These are phyloP conservation scores for Pseudonitzschia delicatissima DNA, from an alignment of 108 stramenopile genomes.

Conservation along the genomic window DNA sequence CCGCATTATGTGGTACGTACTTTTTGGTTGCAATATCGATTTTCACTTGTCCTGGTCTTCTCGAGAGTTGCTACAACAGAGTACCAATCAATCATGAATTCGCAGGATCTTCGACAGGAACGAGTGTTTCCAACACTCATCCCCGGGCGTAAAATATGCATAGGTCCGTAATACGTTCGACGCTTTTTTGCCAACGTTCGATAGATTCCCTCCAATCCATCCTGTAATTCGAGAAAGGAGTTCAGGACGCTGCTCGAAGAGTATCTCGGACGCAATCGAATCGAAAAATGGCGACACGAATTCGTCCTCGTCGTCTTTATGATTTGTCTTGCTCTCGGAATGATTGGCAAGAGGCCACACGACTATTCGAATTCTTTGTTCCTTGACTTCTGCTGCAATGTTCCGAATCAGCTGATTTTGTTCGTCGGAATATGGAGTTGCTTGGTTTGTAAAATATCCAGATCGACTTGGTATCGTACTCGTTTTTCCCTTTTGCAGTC, in stretches of 20 bases:
- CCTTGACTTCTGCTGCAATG: constrained; percentile 48
- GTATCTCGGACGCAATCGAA: constrained; percentile 21
- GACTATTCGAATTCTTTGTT: constrained; percentile 49
- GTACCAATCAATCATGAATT: constrained; percentile 75
- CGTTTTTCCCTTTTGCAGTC: constrained; percentile 26
- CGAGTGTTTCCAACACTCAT: not conserved
- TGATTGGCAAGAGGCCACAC: constrained; percentile 45
- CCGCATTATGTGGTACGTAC: constrained; percentile 24
- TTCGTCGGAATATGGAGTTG: constrained; percentile 42
- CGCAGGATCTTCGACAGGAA: constrained; percentile 23
- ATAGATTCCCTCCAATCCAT: too few relatives aligned
- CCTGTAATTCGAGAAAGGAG: too few relatives aligned
- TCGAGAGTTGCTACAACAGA: constrained; percentile 46
- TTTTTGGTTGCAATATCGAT: constrained; percentile 59
- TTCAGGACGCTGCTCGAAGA: not conserved
- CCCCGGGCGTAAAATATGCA: constrained; percentile 22
- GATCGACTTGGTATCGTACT: constrained; percentile 52
- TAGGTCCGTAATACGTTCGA: constrained; percentile 43
- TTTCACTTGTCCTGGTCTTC: constrained; percentile 46
- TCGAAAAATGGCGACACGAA: constrained; percentile 8
- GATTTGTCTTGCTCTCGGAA: not conserved
- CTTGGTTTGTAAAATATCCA: constrained; percentile 81
- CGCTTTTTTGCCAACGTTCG: constrained; percentile 24
- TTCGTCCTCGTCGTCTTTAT: not conserved
- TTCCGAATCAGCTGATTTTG: constrained; percentile 34